These are phyloP conservation scores for Cucumis melo DNA, from an alignment of 306 rosid species.

Conservation along the genomic window DNA sequence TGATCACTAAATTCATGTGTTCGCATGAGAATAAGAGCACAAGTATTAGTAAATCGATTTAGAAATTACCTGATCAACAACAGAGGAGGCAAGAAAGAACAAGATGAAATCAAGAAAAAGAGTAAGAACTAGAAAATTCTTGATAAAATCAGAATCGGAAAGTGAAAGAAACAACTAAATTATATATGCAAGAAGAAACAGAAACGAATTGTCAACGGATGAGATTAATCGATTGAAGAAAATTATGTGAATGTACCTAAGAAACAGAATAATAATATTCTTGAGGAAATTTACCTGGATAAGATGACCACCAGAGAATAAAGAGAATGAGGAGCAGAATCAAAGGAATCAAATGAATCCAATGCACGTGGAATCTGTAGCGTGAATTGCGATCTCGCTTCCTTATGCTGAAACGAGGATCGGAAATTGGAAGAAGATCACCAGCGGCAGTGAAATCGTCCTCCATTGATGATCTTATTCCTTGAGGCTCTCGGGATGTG, in stretches of 20 bases:
- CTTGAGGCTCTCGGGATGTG: neutral
- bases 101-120: neutral
- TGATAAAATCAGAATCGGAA: neutral
- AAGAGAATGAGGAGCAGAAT: conserved; percentile 33
- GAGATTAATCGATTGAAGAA: neutral
- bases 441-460: conserved; percentile 4
- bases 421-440: conserved; percentile 22
- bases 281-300: conserved; percentile 24
- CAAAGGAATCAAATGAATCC: conserved; percentile 30
- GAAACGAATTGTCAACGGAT: neutral
- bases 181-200: neutral
- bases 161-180: neutral
- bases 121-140: no score
- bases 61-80: neutral
- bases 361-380: conserved; percentile 12
- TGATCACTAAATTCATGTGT: neutral
- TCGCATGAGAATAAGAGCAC: neutral
- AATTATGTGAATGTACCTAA: neutral
- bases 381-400: conserved; percentile 16
- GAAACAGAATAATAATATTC: neutral
- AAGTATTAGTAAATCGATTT: neutral
- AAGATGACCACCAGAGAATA: conserved; percentile 54
- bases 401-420: conserved; percentile 7
- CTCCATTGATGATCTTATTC: conserved; percentile 11
- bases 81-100: neutral